phyloP scores from a whole-genome alignment of 2,329 filamentous ascomycete genomes.

The Colletotrichum sp. region DNA sequence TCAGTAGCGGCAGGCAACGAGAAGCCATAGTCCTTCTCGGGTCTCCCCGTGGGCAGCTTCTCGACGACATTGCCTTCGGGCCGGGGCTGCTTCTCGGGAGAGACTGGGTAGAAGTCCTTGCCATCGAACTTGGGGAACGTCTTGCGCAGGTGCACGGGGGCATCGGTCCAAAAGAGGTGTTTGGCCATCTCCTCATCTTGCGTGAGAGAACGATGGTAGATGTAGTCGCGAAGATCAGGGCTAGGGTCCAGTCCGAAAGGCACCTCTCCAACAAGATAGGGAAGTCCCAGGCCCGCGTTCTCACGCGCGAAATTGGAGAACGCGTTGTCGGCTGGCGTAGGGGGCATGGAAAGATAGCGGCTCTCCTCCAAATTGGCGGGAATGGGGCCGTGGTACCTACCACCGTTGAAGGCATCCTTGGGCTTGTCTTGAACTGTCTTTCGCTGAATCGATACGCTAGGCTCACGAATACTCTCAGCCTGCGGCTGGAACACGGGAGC shows the following conservation, averaged over 20 bases:
- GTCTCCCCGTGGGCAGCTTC: neutral
- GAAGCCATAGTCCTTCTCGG: slow-evolving; percentile 10
- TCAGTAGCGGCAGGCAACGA: neutral
- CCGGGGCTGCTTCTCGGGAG: slow-evolving; percentile 45
- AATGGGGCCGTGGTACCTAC: neutral
- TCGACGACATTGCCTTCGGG: neutral
- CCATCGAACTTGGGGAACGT: slow-evolving; percentile 69
- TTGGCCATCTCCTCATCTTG: slow-evolving; percentile 63
- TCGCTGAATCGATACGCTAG: neutral
- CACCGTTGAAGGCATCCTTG: neutral
- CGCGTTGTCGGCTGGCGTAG: slow-evolving; percentile 4
- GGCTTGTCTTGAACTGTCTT: neutral
- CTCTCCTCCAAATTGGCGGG: slow-evolving; percentile 1
- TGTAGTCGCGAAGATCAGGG: slow-evolving; percentile 51
- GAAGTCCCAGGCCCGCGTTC: slow-evolving; percentile 29
- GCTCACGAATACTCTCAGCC: neutral
- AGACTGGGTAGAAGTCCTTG: slow-evolving; percentile 66
- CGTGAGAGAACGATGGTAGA: slow-evolving; percentile 61
- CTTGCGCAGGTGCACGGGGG: slow-evolving; percentile 51
- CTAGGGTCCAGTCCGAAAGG: slow-evolving; percentile 46
- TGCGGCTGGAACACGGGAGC: slow-evolving; percentile 55
- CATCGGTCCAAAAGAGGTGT: slow-evolving; percentile 64
- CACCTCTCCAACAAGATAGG: slow-evolving; percentile 61
- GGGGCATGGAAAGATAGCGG: slow-evolving; percentile 5
- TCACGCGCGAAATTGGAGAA: slow-evolving; percentile 12